A percentile compares a stretch with the other conserved stretches of the same genome.
phyloP scores from a whole-genome alignment of 129 eudicot species.

The Rutidosis leptorrhynchoides region DNA sequence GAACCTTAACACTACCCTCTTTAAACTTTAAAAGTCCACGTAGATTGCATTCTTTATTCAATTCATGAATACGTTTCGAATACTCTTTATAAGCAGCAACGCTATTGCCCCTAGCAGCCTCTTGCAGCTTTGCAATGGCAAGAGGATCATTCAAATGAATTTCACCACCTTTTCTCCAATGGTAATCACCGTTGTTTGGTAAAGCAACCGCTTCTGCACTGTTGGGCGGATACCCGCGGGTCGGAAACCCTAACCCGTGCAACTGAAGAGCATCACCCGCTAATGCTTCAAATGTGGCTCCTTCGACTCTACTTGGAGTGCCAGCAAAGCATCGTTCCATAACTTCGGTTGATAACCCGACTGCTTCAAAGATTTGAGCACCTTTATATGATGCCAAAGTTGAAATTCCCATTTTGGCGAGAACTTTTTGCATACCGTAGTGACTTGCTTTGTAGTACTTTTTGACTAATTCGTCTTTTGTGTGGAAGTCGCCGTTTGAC shows the following conservation, averaged over 20 bases:
- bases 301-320: slow-evolving; percentile 97
- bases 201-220: slow-evolving; percentile 92
- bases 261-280: slow-evolving; percentile 73
- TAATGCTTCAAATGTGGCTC: slow-evolving; percentile 93
- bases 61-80: slow-evolving; percentile 74
- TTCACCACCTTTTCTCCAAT: slow-evolving; percentile 97
- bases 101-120: slow-evolving; percentile 87
- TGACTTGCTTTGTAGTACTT: slow-evolving; percentile 83
- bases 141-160: slow-evolving; percentile 90
- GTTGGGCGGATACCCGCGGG: slow-evolving; percentile 58
- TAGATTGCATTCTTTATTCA: slow-evolving; percentile 73
- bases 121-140: slow-evolving; percentile 90
- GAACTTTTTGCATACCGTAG: slow-evolving; percentile 97
- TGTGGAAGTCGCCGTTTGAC: slow-evolving; percentile 74
- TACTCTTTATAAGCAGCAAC: slow-evolving; percentile 93
- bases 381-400: slow-evolving; percentile 97
- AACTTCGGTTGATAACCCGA: slow-evolving; percentile 92
- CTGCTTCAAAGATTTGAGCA: slow-evolving; percentile 97
- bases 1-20: slow-evolving; percentile 52
- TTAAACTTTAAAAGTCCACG: slow-evolving; percentile 90
- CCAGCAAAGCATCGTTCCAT: slow-evolving; percentile 88
- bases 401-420: slow-evolving; percentile 99
- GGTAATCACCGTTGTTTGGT: slow-evolving; percentile 94
- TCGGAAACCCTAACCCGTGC: slow-evolving; percentile 82
- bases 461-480: slow-evolving; percentile 76